Evolutionary conservation across 2,329 filamentous ascomycete species (phyloP).

Genomic region (Hypomyces perniciosus): DNA sequence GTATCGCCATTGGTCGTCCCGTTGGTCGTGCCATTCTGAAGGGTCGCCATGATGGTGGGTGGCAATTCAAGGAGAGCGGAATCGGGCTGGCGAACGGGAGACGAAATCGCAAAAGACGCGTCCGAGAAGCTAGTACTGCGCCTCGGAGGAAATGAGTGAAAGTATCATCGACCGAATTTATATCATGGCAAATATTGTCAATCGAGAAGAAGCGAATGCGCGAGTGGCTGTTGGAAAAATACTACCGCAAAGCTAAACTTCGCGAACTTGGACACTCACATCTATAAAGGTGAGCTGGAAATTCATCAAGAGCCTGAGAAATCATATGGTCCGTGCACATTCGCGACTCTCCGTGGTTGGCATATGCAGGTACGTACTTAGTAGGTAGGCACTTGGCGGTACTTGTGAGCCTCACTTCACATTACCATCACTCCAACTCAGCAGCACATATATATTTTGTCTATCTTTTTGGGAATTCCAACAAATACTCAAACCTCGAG

Average conservation of each 20-base stretch:
- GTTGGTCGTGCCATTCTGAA: constrained; percentile 39
- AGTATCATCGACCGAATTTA: constrained; percentile 23
- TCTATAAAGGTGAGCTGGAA: constrained; percentile 6
- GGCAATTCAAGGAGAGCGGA: constrained; percentile 6
- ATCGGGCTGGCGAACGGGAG: constrained; percentile 11
- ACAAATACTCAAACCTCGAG: no score
- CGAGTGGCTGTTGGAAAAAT: not conserved
- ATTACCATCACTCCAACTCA: no score
- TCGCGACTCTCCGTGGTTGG: no score
- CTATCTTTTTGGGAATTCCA: no score
- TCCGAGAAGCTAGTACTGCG: constrained; percentile 26
- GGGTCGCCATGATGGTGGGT: constrained; percentile 34
- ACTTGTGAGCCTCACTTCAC: no score
- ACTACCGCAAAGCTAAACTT: not conserved
- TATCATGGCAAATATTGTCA: constrained; percentile 5
- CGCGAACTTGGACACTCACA: constrained; percentile 1
- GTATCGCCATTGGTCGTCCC: constrained; percentile 36
- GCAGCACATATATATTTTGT: no score
- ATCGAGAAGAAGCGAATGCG: not conserved
- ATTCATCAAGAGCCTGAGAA: constrained; percentile 4
- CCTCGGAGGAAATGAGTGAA: constrained; percentile 23
- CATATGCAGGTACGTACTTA: no score
- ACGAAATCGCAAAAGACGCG: constrained; percentile 20
- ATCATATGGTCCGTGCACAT: constrained; percentile 4
- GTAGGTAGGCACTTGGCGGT: no score